Base-by-base conservation (phyloP, 139 green algal genomes). In the Chlamydomonas asymmetrica region DNA sequence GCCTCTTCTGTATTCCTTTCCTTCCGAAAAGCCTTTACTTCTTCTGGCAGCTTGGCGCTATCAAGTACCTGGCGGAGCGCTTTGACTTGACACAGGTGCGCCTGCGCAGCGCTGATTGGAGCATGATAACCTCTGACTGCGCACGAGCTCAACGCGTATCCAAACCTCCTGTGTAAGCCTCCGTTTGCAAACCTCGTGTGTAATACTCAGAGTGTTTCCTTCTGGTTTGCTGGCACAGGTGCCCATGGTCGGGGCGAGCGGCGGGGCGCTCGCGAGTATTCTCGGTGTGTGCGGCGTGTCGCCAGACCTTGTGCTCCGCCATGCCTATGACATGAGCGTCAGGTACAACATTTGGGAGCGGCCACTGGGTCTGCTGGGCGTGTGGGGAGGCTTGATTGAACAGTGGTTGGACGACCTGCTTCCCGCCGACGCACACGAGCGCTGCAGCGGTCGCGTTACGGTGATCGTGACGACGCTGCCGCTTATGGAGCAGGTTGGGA, bases 381-480 rank as follows among this genome's bases (percentile, higher is more conserved):
- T 72, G 0, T 87, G 78, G 86, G 81, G 83, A 5, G 25, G 25
- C 6, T 34, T 89, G 13, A 81, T 91, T 22, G 83, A 89, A 81
- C 71, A 84, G 61, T 91, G 85, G 85, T 73, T 91, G 56, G 67
- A 88, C 61, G 77, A 87, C 10, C 64, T 91, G 63, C 78, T 91
- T 48, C 85, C 85, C 0, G 75, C 31, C 23, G 76, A 91, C 64
- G 83, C 83, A 0, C 77, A 80, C 31, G 74, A 87, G 74, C 70
- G 68, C 2, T 89, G 84, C 74, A 67, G 68, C 13, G 73, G 68
- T 32, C 71, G 78, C 29, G 45, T 88, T 38, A 82, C 78, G 10
- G 59, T 85, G 7, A 67, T 88, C 3, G 78, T 88, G 3, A 88
- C 82, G 0, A 85, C 74, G 25, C 71, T 88, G 62, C 82, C 82